These are phyloP conservation scores for Flaveria bidentis DNA, from an alignment of 129 eudicot species.

Conservation along the genomic window DNA sequence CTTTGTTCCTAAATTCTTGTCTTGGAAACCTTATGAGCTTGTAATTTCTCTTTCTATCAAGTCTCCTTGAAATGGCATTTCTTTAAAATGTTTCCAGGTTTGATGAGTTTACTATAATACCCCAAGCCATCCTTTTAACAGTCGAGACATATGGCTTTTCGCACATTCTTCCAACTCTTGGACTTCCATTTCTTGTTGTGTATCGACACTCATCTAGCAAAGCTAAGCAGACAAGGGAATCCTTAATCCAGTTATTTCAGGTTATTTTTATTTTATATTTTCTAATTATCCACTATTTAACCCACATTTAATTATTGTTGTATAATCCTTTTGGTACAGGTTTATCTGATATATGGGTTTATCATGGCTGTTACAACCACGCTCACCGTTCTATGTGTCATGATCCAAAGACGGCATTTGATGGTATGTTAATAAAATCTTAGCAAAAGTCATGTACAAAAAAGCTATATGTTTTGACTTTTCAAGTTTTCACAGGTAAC, in stretches of 20 bases:
- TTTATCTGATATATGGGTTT: constrained; percentile 81
- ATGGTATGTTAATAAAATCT: constrained; percentile 56
- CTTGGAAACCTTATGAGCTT: constrained; percentile 2
- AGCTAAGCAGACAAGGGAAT: constrained; percentile 36
- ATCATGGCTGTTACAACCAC: constrained; percentile 54
- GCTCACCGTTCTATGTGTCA: constrained; percentile 76
- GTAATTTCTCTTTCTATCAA: background rate
- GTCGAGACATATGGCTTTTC: constrained; percentile 95
- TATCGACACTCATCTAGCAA: constrained; percentile 30
- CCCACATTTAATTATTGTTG: background rate
- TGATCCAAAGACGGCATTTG: constrained; percentile 90
- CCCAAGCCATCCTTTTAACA: constrained; percentile 85
- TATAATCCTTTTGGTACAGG: constrained; percentile 47
- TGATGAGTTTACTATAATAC: constrained; percentile 83
- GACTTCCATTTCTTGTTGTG: constrained; percentile 79
- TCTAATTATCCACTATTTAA: background rate
- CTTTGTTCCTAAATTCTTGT: background rate
- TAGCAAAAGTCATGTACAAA: background rate
- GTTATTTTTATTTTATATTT: constrained; percentile 32
- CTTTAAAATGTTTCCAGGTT: constrained; percentile 50
- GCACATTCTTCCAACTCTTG: constrained; percentile 81
- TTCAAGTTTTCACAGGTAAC: background rate
- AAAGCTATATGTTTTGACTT: background rate
- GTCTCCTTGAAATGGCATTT: background rate
- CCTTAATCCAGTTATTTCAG: constrained; percentile 58